These are phyloP conservation scores for Picochlorum sp. DNA, from an alignment of 139 green algal genomes.

Conservation along the genomic window DNA sequence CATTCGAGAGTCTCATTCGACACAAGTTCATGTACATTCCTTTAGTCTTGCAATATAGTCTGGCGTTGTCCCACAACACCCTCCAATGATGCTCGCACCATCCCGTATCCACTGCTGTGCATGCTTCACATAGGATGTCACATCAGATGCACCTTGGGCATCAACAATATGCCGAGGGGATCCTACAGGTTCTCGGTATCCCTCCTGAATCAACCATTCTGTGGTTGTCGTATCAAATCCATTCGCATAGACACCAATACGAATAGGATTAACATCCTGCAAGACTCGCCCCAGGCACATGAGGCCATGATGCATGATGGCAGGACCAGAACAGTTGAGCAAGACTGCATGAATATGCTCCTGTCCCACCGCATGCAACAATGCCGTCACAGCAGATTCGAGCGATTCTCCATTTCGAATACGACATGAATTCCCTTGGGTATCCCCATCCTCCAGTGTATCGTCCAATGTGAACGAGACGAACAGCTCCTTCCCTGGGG, in stretches of 20 bases:
- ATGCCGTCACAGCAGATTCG: neutral
- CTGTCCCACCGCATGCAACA: no score
- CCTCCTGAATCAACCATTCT: conserved; percentile 34
- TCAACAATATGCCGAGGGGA: neutral
- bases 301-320: no score
- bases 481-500: conserved; percentile 37
- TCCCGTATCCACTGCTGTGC: conserved; percentile 21
- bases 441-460: neutral
- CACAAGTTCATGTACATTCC: no score
- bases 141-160: neutral
- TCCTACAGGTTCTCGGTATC: neutral
- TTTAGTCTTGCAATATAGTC: conserved; percentile 27
- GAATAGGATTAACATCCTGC: conserved; percentile 7
- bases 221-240: conserved; percentile 48
- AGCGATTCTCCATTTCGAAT: neutral
- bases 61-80: conserved; percentile 53
- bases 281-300: no score
- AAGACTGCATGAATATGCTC: conserved; percentile 26
- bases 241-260: conserved; percentile 49
- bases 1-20: no score
- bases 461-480: conserved; percentile 51
- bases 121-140: conserved; percentile 26
- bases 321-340: conserved; percentile 25
- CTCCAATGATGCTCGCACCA: conserved; percentile 45
- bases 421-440: neutral